Evolutionary conservation across 2,329 filamentous ascomycete genomes (phyloP).

Genomic region (Cadophora sp.): DNA sequence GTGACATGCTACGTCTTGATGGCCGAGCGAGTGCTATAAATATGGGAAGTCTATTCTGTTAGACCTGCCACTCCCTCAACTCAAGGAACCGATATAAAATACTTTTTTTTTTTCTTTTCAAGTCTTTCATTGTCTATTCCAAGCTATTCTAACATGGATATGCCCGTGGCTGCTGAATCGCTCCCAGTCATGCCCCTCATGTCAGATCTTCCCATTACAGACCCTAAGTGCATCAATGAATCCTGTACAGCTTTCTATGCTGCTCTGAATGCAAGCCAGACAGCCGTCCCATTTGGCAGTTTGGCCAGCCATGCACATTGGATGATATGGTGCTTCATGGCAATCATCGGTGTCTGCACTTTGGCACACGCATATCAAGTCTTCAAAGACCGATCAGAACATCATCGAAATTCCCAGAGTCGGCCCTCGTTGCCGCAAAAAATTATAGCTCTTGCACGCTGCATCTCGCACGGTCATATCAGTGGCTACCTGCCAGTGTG

Average conservation of each 20-base stretch:
- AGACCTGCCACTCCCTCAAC: not conserved
- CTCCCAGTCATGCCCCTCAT: not conserved
- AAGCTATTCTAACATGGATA: not conserved
- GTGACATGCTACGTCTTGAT: not conserved
- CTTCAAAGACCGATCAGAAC: not conserved
- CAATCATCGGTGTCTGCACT: conserved; percentile 3
- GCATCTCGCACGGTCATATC: conserved; percentile 2
- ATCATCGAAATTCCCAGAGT: not conserved
- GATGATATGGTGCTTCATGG: conserved; percentile 18
- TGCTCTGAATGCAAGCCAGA: conserved; percentile 22
- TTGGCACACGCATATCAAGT: not conserved
- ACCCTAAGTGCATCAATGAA: conserved; percentile 28
- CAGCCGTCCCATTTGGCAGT: conserved; percentile 13
- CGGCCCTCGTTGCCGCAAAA: not conserved
- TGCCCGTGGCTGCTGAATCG: not conserved
- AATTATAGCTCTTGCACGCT: not conserved
- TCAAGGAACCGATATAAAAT: not conserved
- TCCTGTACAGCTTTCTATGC: conserved; percentile 26
- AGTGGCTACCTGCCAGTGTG: not conserved
- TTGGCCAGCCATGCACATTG: conserved; percentile 27
- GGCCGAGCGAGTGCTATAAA: not conserved
- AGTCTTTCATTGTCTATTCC: not conserved
- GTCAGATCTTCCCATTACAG: conserved; percentile 24
- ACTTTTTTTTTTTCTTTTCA: no score
- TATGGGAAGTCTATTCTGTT: not conserved